Evolutionary conservation across 768 basidiomycete species (phyloP).

Genomic region (Paxillus rubicundulus): DNA sequence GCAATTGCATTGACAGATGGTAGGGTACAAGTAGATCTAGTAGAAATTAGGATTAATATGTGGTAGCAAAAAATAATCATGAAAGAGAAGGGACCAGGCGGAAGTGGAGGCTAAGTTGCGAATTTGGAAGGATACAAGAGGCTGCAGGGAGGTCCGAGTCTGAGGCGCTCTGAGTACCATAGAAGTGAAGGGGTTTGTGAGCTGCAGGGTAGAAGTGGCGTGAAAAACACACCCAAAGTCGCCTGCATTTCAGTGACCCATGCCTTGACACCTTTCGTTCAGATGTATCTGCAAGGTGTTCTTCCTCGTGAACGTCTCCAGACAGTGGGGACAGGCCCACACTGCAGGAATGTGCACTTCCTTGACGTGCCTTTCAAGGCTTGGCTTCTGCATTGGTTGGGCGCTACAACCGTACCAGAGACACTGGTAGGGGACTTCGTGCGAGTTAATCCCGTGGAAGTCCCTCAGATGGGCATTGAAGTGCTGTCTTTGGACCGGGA

Average conservation of each 20-base stretch:
- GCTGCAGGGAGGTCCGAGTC: too few relatives aligned
- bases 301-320: slow-evolving; percentile 1
- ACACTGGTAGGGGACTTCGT: slow-evolving; percentile 3
- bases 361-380: slow-evolving; percentile 7
- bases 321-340: slow-evolving; percentile 12
- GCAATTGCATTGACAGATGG: too few relatives aligned
- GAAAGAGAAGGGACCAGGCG: too few relatives aligned
- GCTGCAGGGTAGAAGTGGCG: too few relatives aligned
- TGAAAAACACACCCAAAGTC: background rate
- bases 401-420: slow-evolving; percentile 5
- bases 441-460: slow-evolving; percentile 1
- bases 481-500: background rate
- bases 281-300: background rate
- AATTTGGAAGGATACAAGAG: too few relatives aligned
- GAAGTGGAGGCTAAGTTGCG: too few relatives aligned
- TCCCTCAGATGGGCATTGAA: slow-evolving; percentile 5
- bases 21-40: too few relatives aligned
- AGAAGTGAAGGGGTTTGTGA: too few relatives aligned
- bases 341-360: slow-evolving; percentile 11
- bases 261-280: background rate
- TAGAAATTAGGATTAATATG: too few relatives aligned
- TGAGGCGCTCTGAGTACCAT: too few relatives aligned
- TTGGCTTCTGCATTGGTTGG: slow-evolving; percentile 1
- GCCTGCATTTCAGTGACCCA: background rate
- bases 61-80: too few relatives aligned